Evolutionary conservation across 2,329 filamentous ascomycete species (phyloP), one percentile per base, ranked within the genome.

Genomic region (Didymella arachidicola): DNA sequence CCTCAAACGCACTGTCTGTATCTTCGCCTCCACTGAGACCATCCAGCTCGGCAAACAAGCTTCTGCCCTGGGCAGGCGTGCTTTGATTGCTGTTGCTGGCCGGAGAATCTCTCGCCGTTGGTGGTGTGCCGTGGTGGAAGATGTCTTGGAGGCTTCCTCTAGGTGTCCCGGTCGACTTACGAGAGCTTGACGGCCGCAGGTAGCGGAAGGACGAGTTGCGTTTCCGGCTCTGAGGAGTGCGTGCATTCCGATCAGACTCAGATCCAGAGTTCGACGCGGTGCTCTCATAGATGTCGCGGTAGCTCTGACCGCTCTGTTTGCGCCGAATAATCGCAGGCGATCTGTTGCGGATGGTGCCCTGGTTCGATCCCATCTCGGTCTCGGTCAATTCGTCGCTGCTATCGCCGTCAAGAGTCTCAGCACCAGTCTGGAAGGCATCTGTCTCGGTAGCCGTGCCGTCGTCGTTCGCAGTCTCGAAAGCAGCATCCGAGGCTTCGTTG

Each of bases 401-500:
- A 16, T 92, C 90, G 68, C 83, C 83, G 53, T 82, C 83, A 63
- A 88, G 79, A 61, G 83, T 87, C 73, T 98, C 95, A 16, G 88
- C 86, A n/a, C 91, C 93, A 4, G 94, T 97, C 75, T 96, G 91
- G 86, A 98, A 98, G 63, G 92, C 92, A 67, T 98, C 94, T 11
- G 93, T 96, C 78, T 96, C 93, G 0, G 92, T 97, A 12, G 82
- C 86, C 7, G 81, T 84, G 54, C 71, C 77, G 29, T 85, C 85
- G 27, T 97, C 94, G 70, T 96, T 91, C 25, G 88, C 88, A 42
- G 88, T 90, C 73, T 90, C 87, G 61, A 90, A 90, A 39, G 82
- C 83, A 45, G 82, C 84, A 73, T 88, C 86, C 27, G 81, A 82
- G 41, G 78, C 80, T 72, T 97, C 93, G 60, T 92, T 92, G 36